Base-by-base conservation (phyloP, 192 early-diverging fungal species). In the Gaertneriomyces semiglobifer region DNA sequence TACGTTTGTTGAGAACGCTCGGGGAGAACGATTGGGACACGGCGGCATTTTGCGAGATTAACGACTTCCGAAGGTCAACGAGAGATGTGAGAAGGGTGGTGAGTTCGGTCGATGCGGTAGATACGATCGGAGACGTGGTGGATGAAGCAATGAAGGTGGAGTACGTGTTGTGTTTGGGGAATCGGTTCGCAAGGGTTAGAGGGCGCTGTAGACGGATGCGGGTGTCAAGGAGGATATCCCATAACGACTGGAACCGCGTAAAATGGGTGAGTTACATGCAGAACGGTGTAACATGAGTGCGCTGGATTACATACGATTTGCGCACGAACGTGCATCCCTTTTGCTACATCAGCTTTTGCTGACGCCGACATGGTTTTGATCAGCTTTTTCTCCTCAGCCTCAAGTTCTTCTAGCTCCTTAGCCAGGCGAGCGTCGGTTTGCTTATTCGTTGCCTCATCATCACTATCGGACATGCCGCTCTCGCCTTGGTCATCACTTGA, bases 131-230 rank as follows among this genome's bases (percentile, higher is more conserved):
- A 38, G 57, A 60, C 39, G 53, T 53, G 4, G 40, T 63, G 19
- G 18, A 38, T 1, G 20, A 11, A 10, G 43, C 42, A 10, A 11
- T 16, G 52, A 71, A 74, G 38, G 71, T 68, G 16, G 65, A 44
- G 38, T 75, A 77, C 2, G 54, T 44, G 18, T 59, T 60, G 62
- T 74, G 72, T 70, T 89, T 84, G 3, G 94, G 94, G 20, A 94
- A 78, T n/a, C 82, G 81, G 75, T 96, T 94, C 42, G 91, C 86
- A 42, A 88, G 63, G 7, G 81, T 77, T 11, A 93, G 73, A 1
- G 84, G 71, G 66, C 92, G 91, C 70, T 95, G 94, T 33, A 93
- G 74, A 19, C 92, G 89, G 69, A 96, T 95, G 20, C 94, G 88
- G 25, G 82, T 85, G 70, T 96, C 94, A 51, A 96, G 76, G 14